Base-by-base conservation (phyloP, 1,284 basidiomycete species). In the Trametes sp. region DNA sequence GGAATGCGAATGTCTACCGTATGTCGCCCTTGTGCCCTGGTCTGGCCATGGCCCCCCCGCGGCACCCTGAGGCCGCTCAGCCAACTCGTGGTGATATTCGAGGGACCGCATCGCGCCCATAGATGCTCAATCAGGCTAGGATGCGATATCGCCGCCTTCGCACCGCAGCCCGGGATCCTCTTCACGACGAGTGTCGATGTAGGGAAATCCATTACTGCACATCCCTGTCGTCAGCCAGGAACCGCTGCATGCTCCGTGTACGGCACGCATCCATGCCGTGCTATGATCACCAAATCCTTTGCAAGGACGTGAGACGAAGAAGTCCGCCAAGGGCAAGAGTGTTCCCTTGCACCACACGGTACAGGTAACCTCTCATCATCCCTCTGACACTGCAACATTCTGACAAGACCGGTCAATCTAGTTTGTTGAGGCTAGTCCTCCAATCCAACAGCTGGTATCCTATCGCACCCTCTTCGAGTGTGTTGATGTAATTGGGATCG, bases 81-180 rank as follows among this genome's bases (percentile, higher is more conserved):
- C 11, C 6, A 35, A n/a, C 51, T 35, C 24, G 35, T 41, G 24
- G 21, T 53, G 21, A 28, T 9, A 5, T 31, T 13, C 23, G 10
- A 41, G 51, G 50, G 21, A n/a, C 23, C 13, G 29, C 51, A 53
- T 53, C 51, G 51, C 33, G 51, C 51, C 36, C 51, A 38, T 53
- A 24, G 8, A 38, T 26, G 21, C 51, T 53, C 33, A 38, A 53
- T 53, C 23, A 21, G 51, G 51, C 51, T 53, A 53, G 33, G 13
- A 24, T 38, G 13, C 24, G 16, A 26, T n/a, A 41, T 6, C 24
- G 33, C 51, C 35, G 51, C 51, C 35, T 21, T 41, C 24, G 5
- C 14, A 11, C 51, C 51, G 16, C 35, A n/a, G 5, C 13, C 24
- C 19, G 19, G 35, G 33, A 33, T 11, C 23, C 35, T 11, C 24